These are phyloP conservation scores for Pyrus pyrifolia DNA, from an alignment of 306 rosid genomes.

Conservation along the genomic window DNA sequence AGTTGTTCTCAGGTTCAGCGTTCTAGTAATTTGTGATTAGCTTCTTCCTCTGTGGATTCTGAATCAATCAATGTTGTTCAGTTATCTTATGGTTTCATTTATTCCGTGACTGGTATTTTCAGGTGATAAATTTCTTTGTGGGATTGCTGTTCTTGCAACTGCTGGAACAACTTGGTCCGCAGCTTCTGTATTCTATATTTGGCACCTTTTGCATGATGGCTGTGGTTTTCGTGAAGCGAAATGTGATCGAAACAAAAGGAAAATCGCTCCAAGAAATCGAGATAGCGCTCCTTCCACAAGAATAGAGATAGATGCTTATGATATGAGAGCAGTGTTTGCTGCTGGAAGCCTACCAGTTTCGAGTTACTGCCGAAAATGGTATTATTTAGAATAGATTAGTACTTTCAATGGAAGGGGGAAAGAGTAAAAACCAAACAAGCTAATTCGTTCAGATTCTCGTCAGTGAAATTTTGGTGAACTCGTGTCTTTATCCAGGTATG, in stretches of 20 bases:
- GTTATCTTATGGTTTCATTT: conserved; percentile 4
- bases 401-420: no score
- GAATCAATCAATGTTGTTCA: neutral
- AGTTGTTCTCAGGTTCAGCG: neutral
- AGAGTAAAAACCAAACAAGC: neutral
- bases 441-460: neutral
- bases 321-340: neutral
- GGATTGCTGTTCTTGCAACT: conserved; percentile 83
- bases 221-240: conserved; percentile 71
- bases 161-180: conserved; percentile 73
- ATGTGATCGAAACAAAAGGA: conserved; percentile 94
- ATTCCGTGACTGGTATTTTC: conserved; percentile 16
- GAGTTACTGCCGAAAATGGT: neutral
- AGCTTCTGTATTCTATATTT: conserved; percentile 69
- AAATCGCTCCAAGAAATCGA: conserved; percentile 96
- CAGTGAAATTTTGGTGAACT: neutral
- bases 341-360: neutral
- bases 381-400: neutral
- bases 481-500: neutral
- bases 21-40: neutral
- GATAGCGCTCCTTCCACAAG: conserved; percentile 90
- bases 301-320: conserved; percentile 27
- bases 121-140: conserved; percentile 93
- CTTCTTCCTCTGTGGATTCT: neutral
- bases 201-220: conserved; percentile 69